Evolutionary conservation across 768 basidiomycete genomes (phyloP).

Genomic region (Lentinula guzmanii): DNA sequence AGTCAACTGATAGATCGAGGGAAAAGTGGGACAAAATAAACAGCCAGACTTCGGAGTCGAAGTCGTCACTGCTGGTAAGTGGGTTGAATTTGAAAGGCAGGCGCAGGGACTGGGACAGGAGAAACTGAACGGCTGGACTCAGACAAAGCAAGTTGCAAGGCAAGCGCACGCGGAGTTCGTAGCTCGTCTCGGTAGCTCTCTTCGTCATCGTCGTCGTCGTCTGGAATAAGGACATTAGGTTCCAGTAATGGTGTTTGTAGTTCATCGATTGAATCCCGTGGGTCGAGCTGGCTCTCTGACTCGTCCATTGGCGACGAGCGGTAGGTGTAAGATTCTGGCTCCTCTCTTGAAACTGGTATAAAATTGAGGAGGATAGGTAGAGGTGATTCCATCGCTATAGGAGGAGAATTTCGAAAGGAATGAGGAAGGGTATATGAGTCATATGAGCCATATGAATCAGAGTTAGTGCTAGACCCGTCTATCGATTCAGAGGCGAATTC

Average conservation of each 20-base stretch:
- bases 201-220: not conserved
- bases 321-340: not conserved
- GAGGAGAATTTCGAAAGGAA: not conserved
- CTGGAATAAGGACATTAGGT: not conserved
- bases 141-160: not conserved
- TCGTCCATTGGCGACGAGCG: too few species aligned
- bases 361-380: not conserved
- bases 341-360: too few species aligned
- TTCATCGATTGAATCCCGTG: not conserved
- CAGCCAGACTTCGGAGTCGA: too few species aligned
- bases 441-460: not conserved
- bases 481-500: not conserved
- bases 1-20: too few species aligned
- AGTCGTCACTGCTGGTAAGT: not conserved
- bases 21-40: too few species aligned
- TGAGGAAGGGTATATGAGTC: not conserved
- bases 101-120: not conserved
- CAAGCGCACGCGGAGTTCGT: not conserved
- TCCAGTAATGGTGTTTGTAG: not conserved
- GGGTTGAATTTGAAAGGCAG: not conserved
- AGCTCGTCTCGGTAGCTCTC: not conserved
- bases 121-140: not conserved
- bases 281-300: too few species aligned
- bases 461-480: not conserved
- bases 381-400: not conserved